A percentile compares a stretch with the other conserved stretches of the same genome.
These are phyloP conservation scores for Crithidia brevicula DNA, from an alignment of 208 protist species.

Conservation along the genomic window DNA sequence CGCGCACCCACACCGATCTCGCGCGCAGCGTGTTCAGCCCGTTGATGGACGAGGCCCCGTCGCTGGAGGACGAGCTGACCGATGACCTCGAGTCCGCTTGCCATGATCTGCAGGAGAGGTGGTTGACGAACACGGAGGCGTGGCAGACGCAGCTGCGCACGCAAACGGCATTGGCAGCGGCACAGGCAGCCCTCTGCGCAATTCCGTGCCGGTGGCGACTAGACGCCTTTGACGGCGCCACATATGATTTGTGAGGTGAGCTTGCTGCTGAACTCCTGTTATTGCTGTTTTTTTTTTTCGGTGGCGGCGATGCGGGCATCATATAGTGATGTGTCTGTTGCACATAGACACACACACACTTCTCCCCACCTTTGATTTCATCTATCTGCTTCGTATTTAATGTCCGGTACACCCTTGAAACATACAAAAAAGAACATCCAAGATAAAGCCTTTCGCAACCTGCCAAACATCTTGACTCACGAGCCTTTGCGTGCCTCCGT, in stretches of 20 bases:
- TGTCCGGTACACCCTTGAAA: too few species aligned
- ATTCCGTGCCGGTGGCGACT: slow-evolving; percentile 12
- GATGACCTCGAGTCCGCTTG: slow-evolving; percentile 35
- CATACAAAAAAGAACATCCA: too few species aligned
- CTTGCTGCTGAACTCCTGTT: background rate
- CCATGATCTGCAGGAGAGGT: slow-evolving; percentile 6
- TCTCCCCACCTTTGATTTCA: too few species aligned
- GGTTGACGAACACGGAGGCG: background rate
- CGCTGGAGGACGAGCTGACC: slow-evolving; percentile 47
- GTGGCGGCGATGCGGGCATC: too few species aligned
- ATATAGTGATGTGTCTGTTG: too few species aligned
- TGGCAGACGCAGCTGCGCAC: slow-evolving; percentile 13
- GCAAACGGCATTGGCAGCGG: slow-evolving; percentile 4
- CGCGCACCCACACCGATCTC: slow-evolving; percentile 36
- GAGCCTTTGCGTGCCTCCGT: too few species aligned
- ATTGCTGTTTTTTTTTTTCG: background rate
- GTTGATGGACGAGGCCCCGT: slow-evolving; percentile 40
- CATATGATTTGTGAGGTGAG: slow-evolving; percentile 17
- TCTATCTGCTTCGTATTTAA: too few species aligned
- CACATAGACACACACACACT: too few species aligned
- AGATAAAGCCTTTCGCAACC: too few species aligned
- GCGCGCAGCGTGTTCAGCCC: slow-evolving; percentile 34
- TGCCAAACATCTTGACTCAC: too few species aligned
- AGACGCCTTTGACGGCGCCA: slow-evolving; percentile 10
- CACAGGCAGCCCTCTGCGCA: slow-evolving; percentile 22